phyloP scores from a whole-genome alignment of 371 early-diverging fungal species.

The Sporodiniella umbellata region DNA sequence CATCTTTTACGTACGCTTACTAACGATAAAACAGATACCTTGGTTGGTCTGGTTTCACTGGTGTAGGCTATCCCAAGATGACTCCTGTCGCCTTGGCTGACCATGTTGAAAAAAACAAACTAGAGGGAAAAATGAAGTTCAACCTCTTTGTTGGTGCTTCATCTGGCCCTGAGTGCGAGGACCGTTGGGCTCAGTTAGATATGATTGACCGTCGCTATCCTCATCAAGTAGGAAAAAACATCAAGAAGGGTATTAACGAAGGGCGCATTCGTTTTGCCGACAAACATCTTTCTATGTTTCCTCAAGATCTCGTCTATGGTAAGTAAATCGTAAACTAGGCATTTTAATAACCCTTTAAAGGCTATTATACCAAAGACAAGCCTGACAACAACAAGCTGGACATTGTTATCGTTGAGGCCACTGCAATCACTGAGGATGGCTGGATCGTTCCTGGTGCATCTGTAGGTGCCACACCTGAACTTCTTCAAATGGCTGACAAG shows the following conservation, averaged over 20 bases:
- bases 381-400: constrained; percentile 41
- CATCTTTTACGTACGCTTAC: no score
- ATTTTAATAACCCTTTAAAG: constrained; percentile 5
- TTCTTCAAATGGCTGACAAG: constrained; percentile 52
- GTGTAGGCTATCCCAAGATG: constrained; percentile 56
- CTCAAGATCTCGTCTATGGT: constrained; percentile 52
- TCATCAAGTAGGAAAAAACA: constrained; percentile 52
- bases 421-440: constrained; percentile 53
- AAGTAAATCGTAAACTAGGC: constrained; percentile 1
- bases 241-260: constrained; percentile 51
- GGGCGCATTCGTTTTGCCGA: constrained; percentile 55
- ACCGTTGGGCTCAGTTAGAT: constrained; percentile 44
- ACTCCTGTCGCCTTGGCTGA: constrained; percentile 49
- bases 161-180: constrained; percentile 48
- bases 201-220: constrained; percentile 59
- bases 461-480: constrained; percentile 54
- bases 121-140: constrained; percentile 53
- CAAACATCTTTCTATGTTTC: constrained; percentile 57
- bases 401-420: constrained; percentile 53
- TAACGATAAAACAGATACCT: constrained; percentile 24
- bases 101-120: constrained; percentile 49
- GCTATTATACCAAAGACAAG: constrained; percentile 48
- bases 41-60: constrained; percentile 52
- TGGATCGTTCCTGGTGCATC: constrained; percentile 53
- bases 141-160: constrained; percentile 56